Evolutionary conservation across 176 grass and related monocot species (phyloP).

Genomic region (Oropetium thomaeum): DNA sequence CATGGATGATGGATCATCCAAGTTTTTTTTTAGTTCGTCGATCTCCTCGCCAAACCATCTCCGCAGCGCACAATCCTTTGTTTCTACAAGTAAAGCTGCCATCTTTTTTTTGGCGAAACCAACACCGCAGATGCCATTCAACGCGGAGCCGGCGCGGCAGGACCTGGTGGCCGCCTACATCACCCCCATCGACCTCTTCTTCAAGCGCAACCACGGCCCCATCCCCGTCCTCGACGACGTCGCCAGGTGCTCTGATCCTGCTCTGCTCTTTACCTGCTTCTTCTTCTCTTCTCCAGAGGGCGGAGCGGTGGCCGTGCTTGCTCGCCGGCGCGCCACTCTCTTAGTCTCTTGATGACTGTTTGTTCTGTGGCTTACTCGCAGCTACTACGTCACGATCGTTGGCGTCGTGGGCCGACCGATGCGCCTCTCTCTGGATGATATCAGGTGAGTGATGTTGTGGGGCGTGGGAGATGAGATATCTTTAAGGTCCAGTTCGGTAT

Average conservation of each 20-base stretch:
- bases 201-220: conserved; percentile 77
- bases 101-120: neutral
- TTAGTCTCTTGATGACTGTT: neutral
- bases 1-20: neutral
- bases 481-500: no score
- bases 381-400: conserved; percentile 49
- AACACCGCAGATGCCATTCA: conserved; percentile 63
- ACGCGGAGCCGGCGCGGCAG: conserved; percentile 58
- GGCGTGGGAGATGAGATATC: neutral
- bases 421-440: conserved; percentile 52
- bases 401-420: conserved; percentile 43
- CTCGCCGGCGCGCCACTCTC: no score
- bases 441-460: conserved; percentile 35
- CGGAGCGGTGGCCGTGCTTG: neutral
- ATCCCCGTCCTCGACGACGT: conserved; percentile 65
- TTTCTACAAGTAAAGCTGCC: neutral
- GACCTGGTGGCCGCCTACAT: conserved; percentile 52
- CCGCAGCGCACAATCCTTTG: neutral
- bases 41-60: neutral
- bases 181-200: conserved; percentile 66
- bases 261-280: neutral
- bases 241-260: neutral
- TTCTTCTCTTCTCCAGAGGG: neutral
- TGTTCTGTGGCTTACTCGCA: conserved; percentile 24
- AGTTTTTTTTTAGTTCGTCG: neutral